Evolutionary conservation across 2,329 filamentous ascomycete genomes (phyloP), one percentile per base, ranked within the genome.

Genomic region (Teratosphaeria pseudoeucalypti): DNA sequence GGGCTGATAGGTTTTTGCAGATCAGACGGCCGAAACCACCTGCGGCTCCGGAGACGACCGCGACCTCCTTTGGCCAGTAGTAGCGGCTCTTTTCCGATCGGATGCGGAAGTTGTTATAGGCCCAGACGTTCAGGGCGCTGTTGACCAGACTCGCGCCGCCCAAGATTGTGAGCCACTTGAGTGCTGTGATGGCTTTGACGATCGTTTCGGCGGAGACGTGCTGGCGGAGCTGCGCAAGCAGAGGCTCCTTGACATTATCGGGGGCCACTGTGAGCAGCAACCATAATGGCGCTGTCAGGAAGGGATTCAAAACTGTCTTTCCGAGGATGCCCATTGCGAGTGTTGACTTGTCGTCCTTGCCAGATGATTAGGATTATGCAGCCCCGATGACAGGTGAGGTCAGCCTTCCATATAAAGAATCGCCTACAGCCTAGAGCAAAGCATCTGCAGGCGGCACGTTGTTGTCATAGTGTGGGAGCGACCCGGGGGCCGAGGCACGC

Each of bases 21-120:
- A 75, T 67, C 5, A 67, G 65, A 32, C 65, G 61, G 5, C 75
- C 75, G 53, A 77, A 75, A 14, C 75, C 75, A 43, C 64, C 63
- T 1, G 64, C 64, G 23, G 67, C 71, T n/a, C 72, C 71, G 14
- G 71, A 73, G 34, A 74, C 62, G 34, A 74, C 61, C 6, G 70
- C 72, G 53, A 73, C 64, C 53, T 74, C 68, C 66, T 76, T 63
- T 2, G 65, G 60, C 71, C 72, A 73, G 58, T 68, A 61, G 64
- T 72, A 73, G 34, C 62, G 61, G 57, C 70, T 66, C 57, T 68
- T 71, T 59, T 72, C 67, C 9, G 69, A 69, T 23, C 19, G 27
- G n/a, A 74, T 55, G 16, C 72, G 70, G 67, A 73, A 78, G 52
- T 73, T 71, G 67, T 78, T 62, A 62, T 63, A 34, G 0, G 67